These are phyloP conservation scores for Clavariopsis aquatica DNA, from an alignment of 495 filamentous ascomycete genomes.

Conservation along the genomic window DNA sequence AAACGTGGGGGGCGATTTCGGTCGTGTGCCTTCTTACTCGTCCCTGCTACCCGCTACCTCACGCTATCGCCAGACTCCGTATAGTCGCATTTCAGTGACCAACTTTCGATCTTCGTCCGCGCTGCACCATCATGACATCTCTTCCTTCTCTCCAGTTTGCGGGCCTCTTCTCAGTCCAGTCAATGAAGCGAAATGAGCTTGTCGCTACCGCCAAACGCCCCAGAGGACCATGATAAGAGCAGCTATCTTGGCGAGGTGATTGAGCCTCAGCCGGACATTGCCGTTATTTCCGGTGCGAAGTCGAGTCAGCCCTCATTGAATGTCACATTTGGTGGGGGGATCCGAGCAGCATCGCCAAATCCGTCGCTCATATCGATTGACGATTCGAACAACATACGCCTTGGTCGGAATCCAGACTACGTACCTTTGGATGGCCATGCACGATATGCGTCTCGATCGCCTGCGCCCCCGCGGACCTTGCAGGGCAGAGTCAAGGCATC, in stretches of 20 bases:
- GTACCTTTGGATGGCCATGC: constrained; percentile 14
- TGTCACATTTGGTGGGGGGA: constrained; percentile 27
- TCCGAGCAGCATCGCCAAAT: constrained; percentile 35
- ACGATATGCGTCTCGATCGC: constrained; percentile 34
- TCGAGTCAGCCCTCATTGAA: constrained; percentile 26
- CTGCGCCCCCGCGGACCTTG: constrained; percentile 35
- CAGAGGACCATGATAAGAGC: constrained; percentile 28
- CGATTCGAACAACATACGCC: constrained; percentile 37
- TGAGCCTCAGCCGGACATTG: constrained; percentile 8
- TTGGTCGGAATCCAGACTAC: constrained; percentile 30
- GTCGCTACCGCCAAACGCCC: constrained; percentile 22
- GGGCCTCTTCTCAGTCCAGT: background rate
- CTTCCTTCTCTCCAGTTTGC: constrained; percentile 4
- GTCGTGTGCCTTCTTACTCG: constrained; percentile 24
- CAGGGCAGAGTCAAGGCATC: constrained; percentile 34
- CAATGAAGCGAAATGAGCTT: constrained; percentile 31
- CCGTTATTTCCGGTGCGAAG: constrained; percentile 30
- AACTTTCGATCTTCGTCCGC: background rate
- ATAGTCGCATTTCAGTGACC: background rate
- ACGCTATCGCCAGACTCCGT: constrained; percentile 9
- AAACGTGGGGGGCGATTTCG: background rate
- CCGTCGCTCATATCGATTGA: constrained; percentile 45
- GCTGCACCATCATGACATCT: background rate
- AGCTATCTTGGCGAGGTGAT: background rate
- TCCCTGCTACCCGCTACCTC: background rate